Evolutionary conservation across 176 grass and related monocot genomes (phyloP), one percentile per base, ranked within the genome.

Genomic region (Melocanna baccifera): DNA sequence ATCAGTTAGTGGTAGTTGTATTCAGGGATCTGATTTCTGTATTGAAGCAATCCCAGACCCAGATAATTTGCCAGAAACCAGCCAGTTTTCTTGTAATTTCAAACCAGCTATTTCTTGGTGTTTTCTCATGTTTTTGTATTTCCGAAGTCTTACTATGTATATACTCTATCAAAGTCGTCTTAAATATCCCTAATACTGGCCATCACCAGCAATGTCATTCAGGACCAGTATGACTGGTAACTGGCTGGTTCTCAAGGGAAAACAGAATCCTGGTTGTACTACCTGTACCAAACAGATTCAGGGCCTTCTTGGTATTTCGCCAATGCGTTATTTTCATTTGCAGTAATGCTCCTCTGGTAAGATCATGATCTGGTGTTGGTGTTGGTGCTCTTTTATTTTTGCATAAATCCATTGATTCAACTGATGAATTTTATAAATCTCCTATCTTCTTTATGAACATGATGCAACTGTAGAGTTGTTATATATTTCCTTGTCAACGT

Each of bases 321-420:
- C 7, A 3, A 25, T 81, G 18, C 62, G 32, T 41, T 61, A 42
- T 69, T 76, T 81, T 18, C 67, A 70, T 53, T 7, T 1, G 53
- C 11, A 25, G 42, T 84, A 30, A 73, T 42, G 71, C 39, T 78
- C 16, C 28, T 42, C 79, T 79, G 39, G 12, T 62, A 39, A 6
- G 3, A 55, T 32, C n/a, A 53, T 72, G 22, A 50, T 80, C 42
- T 53, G 30, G 3, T 64, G 25, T 42, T 86, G 13, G 30, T 22
- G 23, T 53, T 2, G 30, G 12, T 85, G 30, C 13, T 62, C 13
- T 13, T 68, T 80, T 62, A 39, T 32, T 32, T 15, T n/a, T 46
- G 55, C 75, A 71, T 71, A 78, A 78, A 30, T 30, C 30, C 30
- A 86, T 73, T 12, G 23, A n/a, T 52, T 79, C 32, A 65, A 53